These are phyloP conservation scores for Pseudisothecium myosuroides DNA, from an alignment of 225 moss, liverwort and hornwort species.

Conservation along the genomic window DNA sequence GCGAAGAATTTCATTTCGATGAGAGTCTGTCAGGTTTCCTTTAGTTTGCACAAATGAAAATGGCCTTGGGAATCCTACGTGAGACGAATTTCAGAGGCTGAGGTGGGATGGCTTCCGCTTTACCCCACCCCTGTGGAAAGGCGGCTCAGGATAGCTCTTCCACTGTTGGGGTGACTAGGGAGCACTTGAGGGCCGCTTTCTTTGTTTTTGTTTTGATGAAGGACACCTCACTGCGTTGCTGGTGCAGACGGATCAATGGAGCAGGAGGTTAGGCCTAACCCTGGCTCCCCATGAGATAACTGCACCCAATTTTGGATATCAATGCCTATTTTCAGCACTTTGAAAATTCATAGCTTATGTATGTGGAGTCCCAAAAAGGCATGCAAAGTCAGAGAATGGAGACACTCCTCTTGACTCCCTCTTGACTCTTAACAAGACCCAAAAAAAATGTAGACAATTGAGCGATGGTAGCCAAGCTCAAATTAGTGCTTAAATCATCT, in stretches of 20 bases:
- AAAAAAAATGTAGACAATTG: not conserved
- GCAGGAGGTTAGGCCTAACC: not conserved
- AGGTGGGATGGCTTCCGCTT: conserved; percentile 12
- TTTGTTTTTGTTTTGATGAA: not conserved
- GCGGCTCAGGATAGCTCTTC: not conserved
- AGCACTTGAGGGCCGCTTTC: not conserved
- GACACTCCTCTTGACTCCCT: not conserved
- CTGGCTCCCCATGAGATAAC: not conserved
- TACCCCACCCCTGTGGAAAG: not conserved
- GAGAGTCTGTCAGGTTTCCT: not conserved
- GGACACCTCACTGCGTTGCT: not conserved
- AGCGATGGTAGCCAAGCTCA: not conserved
- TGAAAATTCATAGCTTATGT: not conserved
- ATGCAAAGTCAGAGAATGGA: not conserved
- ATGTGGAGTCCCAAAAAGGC: not conserved
- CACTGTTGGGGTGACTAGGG: not conserved
- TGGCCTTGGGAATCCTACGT: not conserved
- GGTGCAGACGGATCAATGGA: not conserved
- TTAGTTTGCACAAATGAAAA: not conserved
- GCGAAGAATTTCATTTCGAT: not conserved
- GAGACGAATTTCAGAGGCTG: conserved; percentile 4
- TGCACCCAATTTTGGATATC: not conserved
- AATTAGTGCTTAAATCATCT: not conserved
- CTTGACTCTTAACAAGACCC: not conserved
- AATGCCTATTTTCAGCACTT: not conserved